Evolutionary conservation across 352 stramenopile species (phyloP).

Genomic region (Thraustotheca clavata): DNA sequence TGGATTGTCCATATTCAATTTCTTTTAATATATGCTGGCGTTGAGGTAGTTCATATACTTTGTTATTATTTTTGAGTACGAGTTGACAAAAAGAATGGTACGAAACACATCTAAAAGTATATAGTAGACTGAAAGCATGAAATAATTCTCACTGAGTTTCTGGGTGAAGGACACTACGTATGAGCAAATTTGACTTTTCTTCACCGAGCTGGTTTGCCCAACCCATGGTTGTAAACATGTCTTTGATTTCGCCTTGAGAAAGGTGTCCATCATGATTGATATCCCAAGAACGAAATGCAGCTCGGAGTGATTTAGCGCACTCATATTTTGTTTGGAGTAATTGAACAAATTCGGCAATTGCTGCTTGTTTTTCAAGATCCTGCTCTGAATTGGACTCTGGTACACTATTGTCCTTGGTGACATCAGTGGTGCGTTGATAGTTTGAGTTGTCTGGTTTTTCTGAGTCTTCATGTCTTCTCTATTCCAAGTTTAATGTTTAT

Average conservation of each 20-base stretch:
- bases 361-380: neutral
- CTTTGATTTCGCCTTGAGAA: constrained; percentile 2
- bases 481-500: neutral
- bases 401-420: no score
- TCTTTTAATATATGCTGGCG: constrained; percentile 3
- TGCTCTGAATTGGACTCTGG: no score
- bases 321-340: constrained; percentile 1
- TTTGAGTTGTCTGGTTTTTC: neutral
- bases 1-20: neutral
- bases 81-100: neutral
- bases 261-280: constrained; percentile 9
- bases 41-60: neutral
- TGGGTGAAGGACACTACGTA: neutral
- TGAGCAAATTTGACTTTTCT: neutral
- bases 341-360: neutral
- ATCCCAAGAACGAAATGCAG: constrained; percentile 18
- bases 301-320: neutral
- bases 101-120: neutral
- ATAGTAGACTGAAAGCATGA: neutral
- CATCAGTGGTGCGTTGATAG: no score
- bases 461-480: neutral
- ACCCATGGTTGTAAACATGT: constrained; percentile 21
- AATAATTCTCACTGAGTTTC: neutral
- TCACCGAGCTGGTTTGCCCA: neutral
- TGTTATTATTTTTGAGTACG: neutral